Evolutionary conservation across 257 asterid species (phyloP).

Genomic region (Solanum gracilifrons): DNA sequence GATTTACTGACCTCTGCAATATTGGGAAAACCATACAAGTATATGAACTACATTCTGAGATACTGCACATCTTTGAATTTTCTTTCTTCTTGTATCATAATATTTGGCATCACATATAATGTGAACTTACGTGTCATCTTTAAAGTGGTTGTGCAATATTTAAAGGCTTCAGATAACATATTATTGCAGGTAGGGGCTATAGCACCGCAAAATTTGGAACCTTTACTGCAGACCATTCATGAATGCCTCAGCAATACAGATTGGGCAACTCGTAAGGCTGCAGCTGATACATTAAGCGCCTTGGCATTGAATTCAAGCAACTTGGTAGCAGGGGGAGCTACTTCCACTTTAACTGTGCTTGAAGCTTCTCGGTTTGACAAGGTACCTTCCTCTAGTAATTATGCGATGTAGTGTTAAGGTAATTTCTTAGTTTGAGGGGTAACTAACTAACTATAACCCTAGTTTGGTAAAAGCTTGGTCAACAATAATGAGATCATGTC

Average conservation of each 20-base stretch:
- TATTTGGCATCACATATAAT: background rate
- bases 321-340: constrained; percentile 55
- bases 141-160: background rate
- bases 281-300: constrained; percentile 74
- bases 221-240: constrained; percentile 71
- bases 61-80: background rate
- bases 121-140: background rate
- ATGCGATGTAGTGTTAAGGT: background rate
- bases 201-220: constrained; percentile 68
- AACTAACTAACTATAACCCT: background rate
- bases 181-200: constrained; percentile 80
- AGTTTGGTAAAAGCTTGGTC: background rate
- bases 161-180: background rate
- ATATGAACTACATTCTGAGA: background rate
- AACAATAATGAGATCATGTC: background rate
- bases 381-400: constrained; percentile 25
- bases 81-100: background rate
- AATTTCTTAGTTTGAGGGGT: background rate
- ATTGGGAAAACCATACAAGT: background rate
- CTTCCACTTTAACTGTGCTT: constrained; percentile 59
- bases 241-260: constrained; percentile 77
- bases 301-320: constrained; percentile 50
- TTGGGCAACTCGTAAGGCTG: constrained; percentile 97
- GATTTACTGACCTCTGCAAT: background rate
- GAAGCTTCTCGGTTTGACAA: constrained; percentile 96